phyloP scores from a whole-genome alignment of 163 green algal genomes.

The Chlorella variabilis region DNA sequence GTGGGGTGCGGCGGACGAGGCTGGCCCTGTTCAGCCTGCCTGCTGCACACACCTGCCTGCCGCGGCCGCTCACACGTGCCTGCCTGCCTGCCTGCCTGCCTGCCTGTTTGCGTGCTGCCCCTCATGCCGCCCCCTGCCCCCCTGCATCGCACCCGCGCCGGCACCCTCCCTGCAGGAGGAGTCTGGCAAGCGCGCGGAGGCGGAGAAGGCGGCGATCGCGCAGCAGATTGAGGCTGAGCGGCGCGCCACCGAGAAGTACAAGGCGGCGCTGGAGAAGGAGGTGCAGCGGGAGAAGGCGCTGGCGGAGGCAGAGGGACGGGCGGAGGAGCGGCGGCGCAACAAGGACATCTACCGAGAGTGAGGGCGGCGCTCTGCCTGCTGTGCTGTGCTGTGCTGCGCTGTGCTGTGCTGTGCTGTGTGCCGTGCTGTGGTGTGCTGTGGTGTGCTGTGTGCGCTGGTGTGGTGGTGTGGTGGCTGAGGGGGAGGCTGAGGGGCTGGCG shows the following conservation, averaged over 20 bases:
- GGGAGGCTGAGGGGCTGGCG: no score
- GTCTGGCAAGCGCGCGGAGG: constrained; percentile 73
- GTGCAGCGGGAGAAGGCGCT: constrained; percentile 83
- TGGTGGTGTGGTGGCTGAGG: no score
- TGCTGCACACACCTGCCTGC: no score
- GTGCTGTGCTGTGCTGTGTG: background rate
- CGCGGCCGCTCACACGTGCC: no score
- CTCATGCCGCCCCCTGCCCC: no score
- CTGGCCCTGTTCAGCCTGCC: no score
- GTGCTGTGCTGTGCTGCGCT: background rate
- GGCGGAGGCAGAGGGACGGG: constrained; percentile 94
- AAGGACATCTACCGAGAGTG: constrained; percentile 93
- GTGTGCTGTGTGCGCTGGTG: no score
- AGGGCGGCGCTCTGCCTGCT: background rate
- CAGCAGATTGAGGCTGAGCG: constrained; percentile 94
- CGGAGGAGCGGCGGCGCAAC: constrained; percentile 89
- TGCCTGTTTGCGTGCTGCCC: no score
- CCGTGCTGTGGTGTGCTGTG: no score
- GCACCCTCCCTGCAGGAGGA: constrained; percentile 89
- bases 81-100: no score
- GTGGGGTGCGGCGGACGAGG: no score
- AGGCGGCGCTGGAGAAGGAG: constrained; percentile 48
- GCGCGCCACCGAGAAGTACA: constrained; percentile 86
- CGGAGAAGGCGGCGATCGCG: constrained; percentile 80
- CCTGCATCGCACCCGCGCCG: no score